phyloP scores from a whole-genome alignment of 352 stramenopile genomes.

The Phytophthora pisi region DNA sequence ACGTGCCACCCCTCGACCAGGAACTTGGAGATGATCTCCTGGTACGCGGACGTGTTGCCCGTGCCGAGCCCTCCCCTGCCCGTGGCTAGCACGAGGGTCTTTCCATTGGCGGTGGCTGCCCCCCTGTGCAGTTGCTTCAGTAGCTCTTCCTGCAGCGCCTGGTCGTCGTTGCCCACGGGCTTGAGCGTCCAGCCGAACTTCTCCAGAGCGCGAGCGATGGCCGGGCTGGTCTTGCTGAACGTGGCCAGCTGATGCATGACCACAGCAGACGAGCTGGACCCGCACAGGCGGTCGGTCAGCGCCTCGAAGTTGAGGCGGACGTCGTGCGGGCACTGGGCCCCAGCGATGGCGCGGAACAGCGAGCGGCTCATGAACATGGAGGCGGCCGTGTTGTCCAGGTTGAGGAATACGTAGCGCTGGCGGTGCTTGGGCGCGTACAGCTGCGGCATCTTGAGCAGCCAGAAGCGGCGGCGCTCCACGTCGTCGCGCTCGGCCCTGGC shows the following conservation, averaged over 20 bases:
- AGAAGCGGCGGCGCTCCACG: conserved; percentile 26
- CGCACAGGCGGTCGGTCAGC: conserved; percentile 26
- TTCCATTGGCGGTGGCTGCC: conserved; percentile 13
- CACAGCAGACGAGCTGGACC: conserved; percentile 2
- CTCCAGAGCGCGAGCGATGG: conserved; percentile 17
- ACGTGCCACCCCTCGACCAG: conserved; percentile 23
- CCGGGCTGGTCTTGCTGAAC: conserved; percentile 15
- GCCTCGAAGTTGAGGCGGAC: conserved; percentile 24
- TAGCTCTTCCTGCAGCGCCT: conserved; percentile 19
- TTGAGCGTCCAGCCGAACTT: conserved; percentile 25
- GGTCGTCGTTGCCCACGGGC: conserved; percentile 6
- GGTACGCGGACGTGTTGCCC: conserved; percentile 13
- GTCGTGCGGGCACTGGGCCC: conserved; percentile 13
- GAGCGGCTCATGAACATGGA: conserved; percentile 17
- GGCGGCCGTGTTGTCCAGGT: conserved; percentile 22
- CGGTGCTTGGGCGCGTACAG: conserved; percentile 23
- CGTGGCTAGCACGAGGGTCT: conserved; percentile 29
- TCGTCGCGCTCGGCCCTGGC: conserved; percentile 18
- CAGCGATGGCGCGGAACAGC: conserved; percentile 15
- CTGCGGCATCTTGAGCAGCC: conserved; percentile 18
- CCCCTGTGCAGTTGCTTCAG: conserved; percentile 21
- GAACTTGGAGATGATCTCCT: conserved; percentile 28
- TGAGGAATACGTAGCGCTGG: conserved; percentile 25
- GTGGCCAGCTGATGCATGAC: conserved; percentile 20
- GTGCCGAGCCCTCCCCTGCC: conserved; percentile 12